Percentiles rank a stretch among this genome's conserved stretches.
Conservation (phyloP, 1,139 yeast species). For the Suhomyces yuchorum region DNA sequence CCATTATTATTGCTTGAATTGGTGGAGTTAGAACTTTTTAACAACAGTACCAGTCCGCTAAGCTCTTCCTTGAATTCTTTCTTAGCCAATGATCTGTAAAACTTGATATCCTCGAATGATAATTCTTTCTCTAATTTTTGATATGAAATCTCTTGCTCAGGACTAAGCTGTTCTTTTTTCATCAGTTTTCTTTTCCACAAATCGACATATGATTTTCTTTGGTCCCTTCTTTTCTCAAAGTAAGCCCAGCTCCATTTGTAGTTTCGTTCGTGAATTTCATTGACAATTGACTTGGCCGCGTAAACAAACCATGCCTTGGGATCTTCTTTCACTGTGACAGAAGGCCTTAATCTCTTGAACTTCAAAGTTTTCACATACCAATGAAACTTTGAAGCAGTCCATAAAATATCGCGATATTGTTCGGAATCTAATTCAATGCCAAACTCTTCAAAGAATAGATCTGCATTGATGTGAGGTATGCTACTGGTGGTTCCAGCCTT, state of each 20-base stretch:
- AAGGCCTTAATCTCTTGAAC: slow-evolving; percentile 73
- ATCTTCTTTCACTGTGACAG: slow-evolving; percentile 56
- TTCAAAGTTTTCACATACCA: slow-evolving; percentile 76
- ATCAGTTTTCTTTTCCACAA: slow-evolving; percentile 63
- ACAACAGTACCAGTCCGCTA: not conserved
- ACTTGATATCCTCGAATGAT: slow-evolving; percentile 75
- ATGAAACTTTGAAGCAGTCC: slow-evolving; percentile 81
- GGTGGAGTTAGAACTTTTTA: not conserved
- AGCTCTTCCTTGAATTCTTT: slow-evolving; percentile 59
- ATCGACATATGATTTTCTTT: slow-evolving; percentile 65
- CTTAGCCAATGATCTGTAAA: slow-evolving; percentile 81
- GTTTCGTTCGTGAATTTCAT: slow-evolving; percentile 80
- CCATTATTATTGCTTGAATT: slow-evolving; percentile 15
- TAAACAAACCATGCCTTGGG: slow-evolving; percentile 84
- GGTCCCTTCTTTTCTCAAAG: slow-evolving; percentile 69
- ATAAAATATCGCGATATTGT: slow-evolving; percentile 80
- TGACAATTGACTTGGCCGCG: slow-evolving; percentile 69
- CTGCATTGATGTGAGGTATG: slow-evolving; percentile 74
- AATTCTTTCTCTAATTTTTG: slow-evolving; percentile 59
- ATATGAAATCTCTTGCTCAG: slow-evolving; percentile 43
- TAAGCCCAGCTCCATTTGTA: slow-evolving; percentile 89
- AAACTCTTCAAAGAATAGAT: slow-evolving; percentile 82
- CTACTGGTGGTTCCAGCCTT: slow-evolving; percentile 72
- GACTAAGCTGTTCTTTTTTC: slow-evolving; percentile 25
- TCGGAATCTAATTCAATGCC: slow-evolving; percentile 80